phyloP scores from a whole-genome alignment of 2,329 filamentous ascomycete genomes.

The Fusarium ambrosium region DNA sequence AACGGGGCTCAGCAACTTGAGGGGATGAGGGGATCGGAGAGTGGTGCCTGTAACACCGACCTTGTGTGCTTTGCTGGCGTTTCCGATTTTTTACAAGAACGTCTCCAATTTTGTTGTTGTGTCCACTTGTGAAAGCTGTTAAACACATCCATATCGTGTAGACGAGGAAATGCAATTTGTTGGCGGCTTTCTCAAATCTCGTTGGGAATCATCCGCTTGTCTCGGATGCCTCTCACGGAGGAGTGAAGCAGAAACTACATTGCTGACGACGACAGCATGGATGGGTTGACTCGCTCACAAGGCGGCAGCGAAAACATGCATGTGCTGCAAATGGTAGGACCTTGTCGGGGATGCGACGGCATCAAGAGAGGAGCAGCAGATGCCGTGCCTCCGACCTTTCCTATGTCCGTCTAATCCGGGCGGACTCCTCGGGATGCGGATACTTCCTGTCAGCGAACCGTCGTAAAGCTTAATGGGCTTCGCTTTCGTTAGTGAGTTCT shows the following conservation, averaged over 20 bases:
- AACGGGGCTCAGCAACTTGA: conserved; percentile 24
- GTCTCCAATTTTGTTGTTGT: neutral
- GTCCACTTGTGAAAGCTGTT: conserved; percentile 13
- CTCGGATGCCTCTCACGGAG: conserved; percentile 38
- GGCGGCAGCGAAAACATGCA: conserved; percentile 24
- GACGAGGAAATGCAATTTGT: conserved; percentile 8
- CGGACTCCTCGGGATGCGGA: conserved; percentile 20
- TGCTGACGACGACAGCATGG: conserved; percentile 37
- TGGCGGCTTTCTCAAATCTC: conserved; percentile 5
- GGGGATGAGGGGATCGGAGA: neutral
- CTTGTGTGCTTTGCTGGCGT: neutral
- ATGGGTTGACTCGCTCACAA: neutral
- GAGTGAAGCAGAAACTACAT: neutral
- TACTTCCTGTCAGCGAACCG: conserved; percentile 18
- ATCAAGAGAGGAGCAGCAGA: neutral
- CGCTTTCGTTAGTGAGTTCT: neutral
- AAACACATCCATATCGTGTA: conserved; percentile 7
- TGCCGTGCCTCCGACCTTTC: conserved; percentile 6
- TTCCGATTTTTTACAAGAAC: neutral
- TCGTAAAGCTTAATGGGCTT: conserved; percentile 19
- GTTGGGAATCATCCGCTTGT: conserved; percentile 35
- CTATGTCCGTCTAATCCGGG: neutral
- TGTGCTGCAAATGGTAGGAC: neutral
- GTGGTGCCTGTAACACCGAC: conserved; percentile 2
- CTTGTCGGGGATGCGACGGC: neutral